Conservation (phyloP, 257 asterid genomes). For the Nicotiana benthamiana region DNA sequence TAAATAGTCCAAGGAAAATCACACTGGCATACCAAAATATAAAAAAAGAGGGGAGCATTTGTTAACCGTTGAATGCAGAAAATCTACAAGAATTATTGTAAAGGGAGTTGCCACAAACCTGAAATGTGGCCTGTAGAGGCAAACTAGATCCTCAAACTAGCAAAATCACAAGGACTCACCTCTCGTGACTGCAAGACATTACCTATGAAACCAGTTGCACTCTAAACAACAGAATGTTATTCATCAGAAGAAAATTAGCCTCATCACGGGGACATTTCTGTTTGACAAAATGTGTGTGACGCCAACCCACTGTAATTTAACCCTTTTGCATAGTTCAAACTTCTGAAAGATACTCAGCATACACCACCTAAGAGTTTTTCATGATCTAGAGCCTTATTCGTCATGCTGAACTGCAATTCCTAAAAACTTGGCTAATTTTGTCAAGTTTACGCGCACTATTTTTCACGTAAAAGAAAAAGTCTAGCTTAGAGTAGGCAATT, state of each 20-base stretch:
- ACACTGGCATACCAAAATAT: neutral
- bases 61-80: neutral
- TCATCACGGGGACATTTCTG: neutral
- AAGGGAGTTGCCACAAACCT: neutral
- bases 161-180: neutral
- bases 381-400: neutral
- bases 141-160: neutral
- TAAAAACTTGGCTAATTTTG: neutral
- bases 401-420: neutral
- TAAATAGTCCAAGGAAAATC: neutral
- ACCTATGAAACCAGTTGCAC: neutral
- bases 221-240: neutral
- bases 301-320: neutral
- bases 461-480: neutral
- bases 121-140: neutral
- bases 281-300: neutral
- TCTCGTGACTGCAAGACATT: neutral
- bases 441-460: neutral
- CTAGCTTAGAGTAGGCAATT: neutral
- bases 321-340: neutral
- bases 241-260: neutral
- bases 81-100: neutral
- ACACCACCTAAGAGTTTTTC: neutral
- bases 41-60: neutral
- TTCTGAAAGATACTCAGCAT: neutral